These are phyloP conservation scores for Fraxinus nigra DNA, from an alignment of 305 asterid genomes.

Conservation along the genomic window DNA sequence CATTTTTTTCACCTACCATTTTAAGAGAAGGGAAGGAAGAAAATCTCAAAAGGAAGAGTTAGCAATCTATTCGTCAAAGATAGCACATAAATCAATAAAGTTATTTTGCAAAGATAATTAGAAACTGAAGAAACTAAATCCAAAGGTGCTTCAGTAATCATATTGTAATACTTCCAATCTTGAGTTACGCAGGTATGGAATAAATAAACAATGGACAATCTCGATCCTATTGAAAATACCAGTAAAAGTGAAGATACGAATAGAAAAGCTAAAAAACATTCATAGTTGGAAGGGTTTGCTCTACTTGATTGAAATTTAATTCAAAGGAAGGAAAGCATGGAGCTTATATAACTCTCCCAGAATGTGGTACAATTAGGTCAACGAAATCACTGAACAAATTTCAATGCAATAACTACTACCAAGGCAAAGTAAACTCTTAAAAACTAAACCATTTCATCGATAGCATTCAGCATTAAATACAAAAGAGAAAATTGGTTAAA, in stretches of 20 bases:
- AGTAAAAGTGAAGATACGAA: neutral
- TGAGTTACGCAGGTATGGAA: neutral
- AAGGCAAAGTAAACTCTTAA: neutral
- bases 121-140: neutral
- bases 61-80: neutral
- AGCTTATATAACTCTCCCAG: neutral
- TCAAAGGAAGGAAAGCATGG: too few relatives aligned
- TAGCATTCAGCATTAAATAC: neutral
- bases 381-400: neutral
- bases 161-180: neutral
- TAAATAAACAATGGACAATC: neutral
- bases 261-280: neutral
- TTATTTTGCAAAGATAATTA: neutral
- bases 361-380: neutral
- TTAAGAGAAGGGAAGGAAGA: neutral
- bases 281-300: too few relatives aligned
- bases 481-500: neutral
- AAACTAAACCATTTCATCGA: neutral
- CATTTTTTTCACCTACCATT: neutral
- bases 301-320: too few relatives aligned
- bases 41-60: neutral
- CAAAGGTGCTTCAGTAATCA: neutral
- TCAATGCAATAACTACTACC: neutral
- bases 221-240: neutral
- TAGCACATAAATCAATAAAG: neutral